These are phyloP conservation scores for Cutaneotrichosporon daszewskae DNA, from an alignment of 1,284 basidiomycete species.

Conservation along the genomic window DNA sequence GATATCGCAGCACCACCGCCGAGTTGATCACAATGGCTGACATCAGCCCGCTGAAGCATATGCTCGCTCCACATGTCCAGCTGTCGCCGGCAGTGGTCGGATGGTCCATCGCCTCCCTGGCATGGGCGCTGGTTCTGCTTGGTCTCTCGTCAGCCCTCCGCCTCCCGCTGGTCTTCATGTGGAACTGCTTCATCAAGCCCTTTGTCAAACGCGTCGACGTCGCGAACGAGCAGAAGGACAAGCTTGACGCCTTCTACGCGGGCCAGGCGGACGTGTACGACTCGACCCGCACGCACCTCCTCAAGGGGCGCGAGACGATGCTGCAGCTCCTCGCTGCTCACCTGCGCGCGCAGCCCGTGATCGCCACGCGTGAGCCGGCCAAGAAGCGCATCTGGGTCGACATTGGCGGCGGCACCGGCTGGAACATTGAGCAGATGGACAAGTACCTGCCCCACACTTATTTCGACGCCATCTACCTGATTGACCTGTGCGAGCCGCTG, in stretches of 20 bases:
- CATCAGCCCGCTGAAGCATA: conserved; percentile 26
- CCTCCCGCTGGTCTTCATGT: conserved; percentile 41
- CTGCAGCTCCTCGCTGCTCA: conserved; percentile 64
- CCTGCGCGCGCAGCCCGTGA: conserved; percentile 51
- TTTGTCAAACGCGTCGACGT: conserved; percentile 35
- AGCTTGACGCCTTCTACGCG: conserved; percentile 56
- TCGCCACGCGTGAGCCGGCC: conserved; percentile 5
- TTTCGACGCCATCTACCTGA: conserved; percentile 67
- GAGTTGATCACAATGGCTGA: background rate
- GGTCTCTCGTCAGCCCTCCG: conserved; percentile 19
- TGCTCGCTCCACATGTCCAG: conserved; percentile 19
- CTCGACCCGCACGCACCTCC: conserved; percentile 56
- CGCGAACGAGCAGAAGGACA: conserved; percentile 37
- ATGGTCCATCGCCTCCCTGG: conserved; percentile 21
- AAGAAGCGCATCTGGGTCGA: conserved; percentile 64
- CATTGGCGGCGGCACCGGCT: conserved; percentile 74
- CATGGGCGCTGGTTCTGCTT: conserved; percentile 20
- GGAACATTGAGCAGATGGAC: conserved; percentile 76
- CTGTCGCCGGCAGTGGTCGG: conserved; percentile 19
- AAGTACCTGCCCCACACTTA: conserved; percentile 59
- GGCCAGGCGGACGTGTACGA: conserved; percentile 69
- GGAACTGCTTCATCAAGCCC: conserved; percentile 50
- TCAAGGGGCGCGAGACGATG: conserved; percentile 68
- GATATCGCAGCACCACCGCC: no score
- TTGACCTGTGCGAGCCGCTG: conserved; percentile 70